These are phyloP conservation scores for Herpotrichia juniperi DNA, from an alignment of 2,329 filamentous ascomycete species.

Conservation along the genomic window DNA sequence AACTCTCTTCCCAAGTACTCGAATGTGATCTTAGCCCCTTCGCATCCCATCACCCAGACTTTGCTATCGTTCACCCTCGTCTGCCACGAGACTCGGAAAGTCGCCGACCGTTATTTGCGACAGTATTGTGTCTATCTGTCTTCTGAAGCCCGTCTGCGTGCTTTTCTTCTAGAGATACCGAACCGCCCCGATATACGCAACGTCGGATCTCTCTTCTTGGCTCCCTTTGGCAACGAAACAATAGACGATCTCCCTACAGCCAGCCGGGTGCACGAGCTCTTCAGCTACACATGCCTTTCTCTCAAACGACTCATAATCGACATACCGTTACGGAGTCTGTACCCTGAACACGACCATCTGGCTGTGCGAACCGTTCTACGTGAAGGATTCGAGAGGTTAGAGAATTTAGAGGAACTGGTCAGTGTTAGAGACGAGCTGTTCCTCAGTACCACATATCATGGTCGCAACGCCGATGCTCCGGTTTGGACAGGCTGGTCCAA, in stretches of 20 bases:
- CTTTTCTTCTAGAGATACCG: slow-evolving; percentile 23
- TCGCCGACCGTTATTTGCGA: slow-evolving; percentile 53
- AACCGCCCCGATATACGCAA: slow-evolving; percentile 17
- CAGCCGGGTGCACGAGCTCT: slow-evolving; percentile 50
- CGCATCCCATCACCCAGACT: slow-evolving; percentile 51
- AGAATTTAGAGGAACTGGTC: slow-evolving; percentile 56
- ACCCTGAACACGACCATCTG: slow-evolving; percentile 51
- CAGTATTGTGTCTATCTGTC: slow-evolving; percentile 55
- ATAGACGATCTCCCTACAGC: slow-evolving; percentile 53
- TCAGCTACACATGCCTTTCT: slow-evolving; percentile 48
- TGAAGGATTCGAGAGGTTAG: slow-evolving; percentile 53
- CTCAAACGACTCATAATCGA: slow-evolving; percentile 56
- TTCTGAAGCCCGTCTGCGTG: slow-evolving; percentile 36
- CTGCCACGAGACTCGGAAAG: slow-evolving; percentile 49
- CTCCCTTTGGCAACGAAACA: slow-evolving; percentile 33
- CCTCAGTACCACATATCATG: slow-evolving; percentile 35
- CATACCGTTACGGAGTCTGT: slow-evolving; percentile 55
- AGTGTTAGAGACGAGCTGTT: slow-evolving; percentile 55
- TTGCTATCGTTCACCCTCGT: slow-evolving; percentile 54
- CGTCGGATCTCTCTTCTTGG: slow-evolving; percentile 48
- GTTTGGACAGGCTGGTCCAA: slow-evolving; percentile 55
- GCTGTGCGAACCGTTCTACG: slow-evolving; percentile 46
- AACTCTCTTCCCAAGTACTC: slow-evolving; percentile 21
- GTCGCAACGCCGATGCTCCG: slow-evolving; percentile 26
- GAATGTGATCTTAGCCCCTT: slow-evolving; percentile 40